phyloP scores from a whole-genome alignment of 2,329 filamentous ascomycete genomes.

The Penicillium sp. region DNA sequence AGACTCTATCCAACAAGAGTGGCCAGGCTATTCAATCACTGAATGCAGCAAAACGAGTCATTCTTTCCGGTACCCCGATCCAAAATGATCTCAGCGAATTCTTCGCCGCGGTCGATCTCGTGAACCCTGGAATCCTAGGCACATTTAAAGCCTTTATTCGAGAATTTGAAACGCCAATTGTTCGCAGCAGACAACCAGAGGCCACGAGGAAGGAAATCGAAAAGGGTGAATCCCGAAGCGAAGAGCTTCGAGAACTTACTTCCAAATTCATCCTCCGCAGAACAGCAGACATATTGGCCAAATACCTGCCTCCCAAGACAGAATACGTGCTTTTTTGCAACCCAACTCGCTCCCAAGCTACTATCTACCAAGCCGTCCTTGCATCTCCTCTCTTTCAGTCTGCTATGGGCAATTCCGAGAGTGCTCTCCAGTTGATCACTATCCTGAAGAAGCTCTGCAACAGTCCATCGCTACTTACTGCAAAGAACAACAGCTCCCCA shows the following conservation, averaged over 20 bases:
- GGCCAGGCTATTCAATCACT: slow-evolving; percentile 65
- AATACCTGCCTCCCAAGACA: slow-evolving; percentile 66
- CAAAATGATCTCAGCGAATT: slow-evolving; percentile 70
- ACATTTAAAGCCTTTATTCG: slow-evolving; percentile 64
- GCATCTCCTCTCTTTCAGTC: slow-evolving; percentile 63
- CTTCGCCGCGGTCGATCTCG: slow-evolving; percentile 67
- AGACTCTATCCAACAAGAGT: slow-evolving; percentile 69
- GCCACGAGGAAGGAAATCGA: slow-evolving; percentile 63
- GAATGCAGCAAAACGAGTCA: slow-evolving; percentile 61
- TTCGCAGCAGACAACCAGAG: slow-evolving; percentile 64
- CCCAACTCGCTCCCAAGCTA: slow-evolving; percentile 61
- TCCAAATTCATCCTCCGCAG: slow-evolving; percentile 66
- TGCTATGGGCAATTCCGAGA: slow-evolving; percentile 62
- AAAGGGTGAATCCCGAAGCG: slow-evolving; percentile 62
- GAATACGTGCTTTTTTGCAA: slow-evolving; percentile 68
- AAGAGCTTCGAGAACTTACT: slow-evolving; percentile 62
- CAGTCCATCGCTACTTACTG: slow-evolving; percentile 63
- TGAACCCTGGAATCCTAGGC: slow-evolving; percentile 66
- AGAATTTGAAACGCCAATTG: slow-evolving; percentile 65
- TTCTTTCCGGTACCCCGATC: slow-evolving; percentile 67
- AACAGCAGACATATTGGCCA: slow-evolving; percentile 65
- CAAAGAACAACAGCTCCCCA: slow-evolving; percentile 49
- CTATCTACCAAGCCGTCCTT: slow-evolving; percentile 65
- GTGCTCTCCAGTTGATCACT: slow-evolving; percentile 68
- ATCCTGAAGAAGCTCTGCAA: slow-evolving; percentile 75